phyloP scores from a whole-genome alignment of 495 filamentous ascomycete species.

The Penicillium atrosanguineum region DNA sequence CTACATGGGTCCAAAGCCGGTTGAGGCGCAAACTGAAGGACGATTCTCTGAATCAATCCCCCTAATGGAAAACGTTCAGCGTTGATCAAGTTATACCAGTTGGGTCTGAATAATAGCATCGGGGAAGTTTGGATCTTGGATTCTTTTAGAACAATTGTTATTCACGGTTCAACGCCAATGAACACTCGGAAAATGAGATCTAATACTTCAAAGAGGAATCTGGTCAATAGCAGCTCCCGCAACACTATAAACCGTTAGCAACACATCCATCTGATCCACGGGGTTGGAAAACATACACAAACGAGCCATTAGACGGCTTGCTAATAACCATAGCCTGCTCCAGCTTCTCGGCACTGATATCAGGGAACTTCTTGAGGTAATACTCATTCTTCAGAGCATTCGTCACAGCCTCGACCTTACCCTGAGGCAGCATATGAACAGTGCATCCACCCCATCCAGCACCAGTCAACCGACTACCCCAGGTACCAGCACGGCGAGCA shows the following conservation, averaged over 20 bases:
- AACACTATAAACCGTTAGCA: conserved; percentile 28
- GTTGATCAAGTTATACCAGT: background rate
- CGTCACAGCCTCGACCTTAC: conserved; percentile 80
- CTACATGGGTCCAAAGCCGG: background rate
- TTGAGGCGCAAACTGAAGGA: background rate
- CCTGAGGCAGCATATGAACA: conserved; percentile 85
- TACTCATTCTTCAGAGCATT: conserved; percentile 76
- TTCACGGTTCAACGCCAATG: background rate
- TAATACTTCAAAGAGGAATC: conserved; percentile 27
- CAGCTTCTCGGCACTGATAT: conserved; percentile 69
- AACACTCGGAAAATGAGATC: background rate
- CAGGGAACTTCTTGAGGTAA: conserved; percentile 69
- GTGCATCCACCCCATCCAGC: conserved; percentile 97
- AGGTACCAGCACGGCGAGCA: conserved; percentile 72
- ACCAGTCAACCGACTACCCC: conserved; percentile 85
- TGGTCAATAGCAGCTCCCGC: conserved; percentile 42
- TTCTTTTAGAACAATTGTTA: background rate
- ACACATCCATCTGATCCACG: background rate
- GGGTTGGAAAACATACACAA: conserved; percentile 35
- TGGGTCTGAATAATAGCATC: background rate
- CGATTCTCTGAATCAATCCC: background rate
- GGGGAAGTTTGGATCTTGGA: background rate
- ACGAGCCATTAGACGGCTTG: conserved; percentile 62
- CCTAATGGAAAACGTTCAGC: background rate
- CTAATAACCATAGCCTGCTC: conserved; percentile 83